These are phyloP conservation scores for Coemansia sp. DNA, from an alignment of 192 early-diverging fungal species.

Conservation along the genomic window DNA sequence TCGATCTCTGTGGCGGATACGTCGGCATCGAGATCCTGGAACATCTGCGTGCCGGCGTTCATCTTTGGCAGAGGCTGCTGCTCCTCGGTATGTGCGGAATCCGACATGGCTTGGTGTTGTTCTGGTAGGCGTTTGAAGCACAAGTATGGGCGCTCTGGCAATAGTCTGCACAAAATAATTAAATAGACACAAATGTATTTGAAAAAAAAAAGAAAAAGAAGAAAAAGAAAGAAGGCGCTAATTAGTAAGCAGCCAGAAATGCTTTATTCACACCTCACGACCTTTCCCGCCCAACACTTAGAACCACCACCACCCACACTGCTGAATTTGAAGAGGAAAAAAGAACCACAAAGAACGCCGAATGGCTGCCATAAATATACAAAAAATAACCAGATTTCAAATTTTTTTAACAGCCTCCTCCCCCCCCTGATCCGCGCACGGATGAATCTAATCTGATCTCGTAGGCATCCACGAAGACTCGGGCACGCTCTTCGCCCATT, in stretches of 20 bases:
- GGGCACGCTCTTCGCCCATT: conserved; percentile 38
- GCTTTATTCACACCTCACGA: not conserved
- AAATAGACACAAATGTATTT: not conserved
- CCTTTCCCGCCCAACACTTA: too few relatives aligned
- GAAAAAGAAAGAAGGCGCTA: not conserved
- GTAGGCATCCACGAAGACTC: conserved; percentile 41
- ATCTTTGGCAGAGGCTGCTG: conserved; percentile 26
- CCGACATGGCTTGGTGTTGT: not conserved
- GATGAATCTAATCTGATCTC: conserved; percentile 3
- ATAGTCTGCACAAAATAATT: too few relatives aligned
- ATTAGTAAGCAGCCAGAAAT: conserved; percentile 1
- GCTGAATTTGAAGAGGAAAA: too few relatives aligned
- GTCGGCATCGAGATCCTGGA: conserved; percentile 65
- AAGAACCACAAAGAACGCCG: too few relatives aligned
- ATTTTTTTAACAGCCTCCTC: not conserved
- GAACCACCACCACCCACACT: too few relatives aligned
- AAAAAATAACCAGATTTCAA: not conserved
- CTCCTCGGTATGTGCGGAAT: not conserved
- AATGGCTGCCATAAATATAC: too few relatives aligned
- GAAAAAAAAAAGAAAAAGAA: conserved; percentile 6
- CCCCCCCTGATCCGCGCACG: not conserved
- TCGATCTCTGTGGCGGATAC: conserved; percentile 80
- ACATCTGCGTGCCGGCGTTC: conserved; percentile 53
- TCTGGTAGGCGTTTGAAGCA: conserved; percentile 8
- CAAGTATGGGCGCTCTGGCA: too few relatives aligned